Conservation (phyloP, 257 asterid species). For the Avicennia marina region DNA sequence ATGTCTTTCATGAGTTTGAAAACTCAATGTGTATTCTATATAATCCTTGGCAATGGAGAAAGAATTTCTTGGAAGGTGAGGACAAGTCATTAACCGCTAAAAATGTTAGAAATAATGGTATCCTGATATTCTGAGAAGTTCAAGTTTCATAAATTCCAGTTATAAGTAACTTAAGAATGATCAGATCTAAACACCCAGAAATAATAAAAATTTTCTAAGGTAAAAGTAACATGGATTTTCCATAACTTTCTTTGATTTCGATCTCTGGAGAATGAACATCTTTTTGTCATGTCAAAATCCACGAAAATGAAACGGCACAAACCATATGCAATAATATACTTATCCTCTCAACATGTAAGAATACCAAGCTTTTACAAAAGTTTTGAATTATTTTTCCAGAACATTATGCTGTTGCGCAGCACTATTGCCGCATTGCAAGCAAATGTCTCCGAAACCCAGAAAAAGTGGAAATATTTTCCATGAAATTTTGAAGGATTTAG, state of each 20-base stretch:
- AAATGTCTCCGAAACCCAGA: slow-evolving; percentile 2
- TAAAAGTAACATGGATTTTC: too few species aligned
- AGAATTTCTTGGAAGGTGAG: too few species aligned
- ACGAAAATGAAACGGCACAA: not conserved
- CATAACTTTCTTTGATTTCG: not conserved
- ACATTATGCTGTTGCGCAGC: not conserved
- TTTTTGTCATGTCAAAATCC: not conserved
- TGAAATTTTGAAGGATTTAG: too few species aligned
- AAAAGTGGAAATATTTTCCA: too few species aligned
- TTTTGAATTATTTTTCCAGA: not conserved
- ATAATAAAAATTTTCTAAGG: too few species aligned
- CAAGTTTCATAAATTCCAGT: not conserved
- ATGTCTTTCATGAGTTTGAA: not conserved
- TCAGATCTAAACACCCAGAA: too few species aligned
- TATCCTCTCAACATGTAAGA: not conserved
- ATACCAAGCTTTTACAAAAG: not conserved
- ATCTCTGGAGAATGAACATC: not conserved
- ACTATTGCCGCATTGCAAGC: not conserved
- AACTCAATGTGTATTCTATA: not conserved
- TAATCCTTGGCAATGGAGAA: not conserved
- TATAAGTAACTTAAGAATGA: not conserved
- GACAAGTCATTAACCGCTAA: not conserved
- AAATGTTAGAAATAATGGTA: too few species aligned
- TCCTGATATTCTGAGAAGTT: not conserved
- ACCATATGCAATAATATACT: not conserved